Base-by-base conservation (phyloP, 2,329 filamentous ascomycete genomes). In the Penicillium sp. region DNA sequence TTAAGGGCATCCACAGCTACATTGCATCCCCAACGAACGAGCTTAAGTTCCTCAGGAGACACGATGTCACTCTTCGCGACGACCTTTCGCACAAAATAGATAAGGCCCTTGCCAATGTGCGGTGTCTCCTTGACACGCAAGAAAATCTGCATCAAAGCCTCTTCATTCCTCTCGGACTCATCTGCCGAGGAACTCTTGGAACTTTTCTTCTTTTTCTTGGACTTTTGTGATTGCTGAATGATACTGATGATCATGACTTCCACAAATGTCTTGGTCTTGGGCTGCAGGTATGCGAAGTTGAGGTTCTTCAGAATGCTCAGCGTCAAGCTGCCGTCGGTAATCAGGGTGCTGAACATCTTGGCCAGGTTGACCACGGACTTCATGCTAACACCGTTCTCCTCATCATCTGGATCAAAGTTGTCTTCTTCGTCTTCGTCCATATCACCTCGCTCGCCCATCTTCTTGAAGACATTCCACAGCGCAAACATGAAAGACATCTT, bases 401-500 rank as follows among this genome's bases (percentile, higher is more conserved):
- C 84, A 16, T 80, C 79, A 1, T 79, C 78, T 0, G 60, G 53
- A 4, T 81, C 82, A 11, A 79, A 78, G 7, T 78, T 76, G 23
- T 81, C 78, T 2, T 84, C 82, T 3, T 79, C 85, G 6, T 84
- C 85, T 41, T 89, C 87, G 34, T 89, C 82, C 2, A 78, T 64
- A 43, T 77, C 70, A 13, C 68, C 71, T 19, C 82, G 83, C 72
- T 96, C 92, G n/a, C 91, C 93, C 73, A 97, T 84, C 34, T 85
- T 82, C 65, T 88, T 87, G 73, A 97, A 95, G 9, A 93, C 79
- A 63, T 89, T 90, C 86, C 92, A 96, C 1, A 97, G 78, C 7
- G 87, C 84, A 65, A 93, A 91, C 68, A 94, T 90, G 68, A 97
- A 95, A 1, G 90, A 87, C 75, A 93, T 93, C 57, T 85, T 84